Base-by-base conservation (phyloP, 2,329 filamentous ascomycete species). In the Fusarium acutatum region DNA sequence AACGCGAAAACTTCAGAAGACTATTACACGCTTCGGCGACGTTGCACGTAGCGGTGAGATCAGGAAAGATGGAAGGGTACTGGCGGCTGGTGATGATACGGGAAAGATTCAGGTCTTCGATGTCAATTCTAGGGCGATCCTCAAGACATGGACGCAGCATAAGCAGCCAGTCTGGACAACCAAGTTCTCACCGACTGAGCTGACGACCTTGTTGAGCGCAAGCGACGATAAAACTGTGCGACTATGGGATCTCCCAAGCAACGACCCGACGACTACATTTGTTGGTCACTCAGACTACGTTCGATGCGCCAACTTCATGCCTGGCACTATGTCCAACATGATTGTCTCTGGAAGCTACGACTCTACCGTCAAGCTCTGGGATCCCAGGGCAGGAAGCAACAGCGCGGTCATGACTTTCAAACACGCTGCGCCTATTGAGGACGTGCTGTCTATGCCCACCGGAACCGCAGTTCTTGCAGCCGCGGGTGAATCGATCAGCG, bases 81-180 rank as follows among this genome's bases (percentile, higher is more conserved):
- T 99, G 76, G 92, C 97, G 40, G 95, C 96, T 37, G 96, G 96
- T 78, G 96, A 98, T 77, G 96, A 98, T 80, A 93, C 91, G 44
- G 97, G 97, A 64, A 91, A 92, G 71, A 94, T 99, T 75, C 97
- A 99, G 83, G 95, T 98, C 18, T 99, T 98, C 80, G 96, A 99
- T 80, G 91, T 97, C 58, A 91, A 80, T 49, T 96, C 95, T 64
- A 89, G 96, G 72, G 95, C 95, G 7, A 97, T 99, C 75, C 85
- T 99, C 77, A 96, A 96, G 86, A 98, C 96, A 58, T 99, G 96
- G 96, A 91, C 92, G 73, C 91, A 95, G 76, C 96, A 98, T 85
- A 95, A 95, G 84, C 95, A 97, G 86, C 94, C 96, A 20, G 94
- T 97, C 30, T 98, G 96, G 92, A 90, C 92, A 30, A 96, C 95